Conservation (phyloP, 1,284 basidiomycete genomes). For the Coniferiporia weirii region DNA sequence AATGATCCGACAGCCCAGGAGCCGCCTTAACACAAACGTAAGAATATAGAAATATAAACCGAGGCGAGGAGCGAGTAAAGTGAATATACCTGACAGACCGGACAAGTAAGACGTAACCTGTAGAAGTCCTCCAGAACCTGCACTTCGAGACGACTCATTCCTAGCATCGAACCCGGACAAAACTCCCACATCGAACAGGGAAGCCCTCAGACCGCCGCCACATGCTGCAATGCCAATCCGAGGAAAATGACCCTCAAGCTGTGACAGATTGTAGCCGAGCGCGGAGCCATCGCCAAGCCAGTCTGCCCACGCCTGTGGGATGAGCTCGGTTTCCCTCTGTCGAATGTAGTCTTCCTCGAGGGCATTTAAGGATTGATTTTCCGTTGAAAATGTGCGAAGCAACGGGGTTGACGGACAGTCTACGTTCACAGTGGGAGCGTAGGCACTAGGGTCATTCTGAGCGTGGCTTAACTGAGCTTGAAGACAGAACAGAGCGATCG, state of each 20-base stretch:
- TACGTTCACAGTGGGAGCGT: slow-evolving; percentile 1
- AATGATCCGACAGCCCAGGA: slow-evolving; percentile 60
- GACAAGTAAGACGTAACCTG: slow-evolving; percentile 58
- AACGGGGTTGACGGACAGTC: slow-evolving; percentile 25
- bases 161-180: slow-evolving; percentile 54
- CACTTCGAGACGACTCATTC: slow-evolving; percentile 45
- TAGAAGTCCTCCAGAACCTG: slow-evolving; percentile 59
- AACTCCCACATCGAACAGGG: slow-evolving; percentile 52
- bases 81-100: slow-evolving; percentile 49
- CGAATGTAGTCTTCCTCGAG: slow-evolving; percentile 39
- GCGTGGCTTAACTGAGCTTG: background rate
- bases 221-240: slow-evolving; percentile 52
- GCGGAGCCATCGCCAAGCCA: slow-evolving; percentile 51
- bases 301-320: slow-evolving; percentile 42
- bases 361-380: slow-evolving; percentile 46
- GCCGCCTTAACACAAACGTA: slow-evolving; percentile 40
- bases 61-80: background rate
- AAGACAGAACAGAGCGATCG: background rate
- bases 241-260: slow-evolving; percentile 38
- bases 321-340: background rate
- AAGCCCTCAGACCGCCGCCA: slow-evolving; percentile 54
- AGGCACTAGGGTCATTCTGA: background rate
- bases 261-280: slow-evolving; percentile 45
- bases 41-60: background rate
- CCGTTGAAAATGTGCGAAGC: slow-evolving; percentile 45